Evolutionary conservation across 2,329 filamentous ascomycete species (phyloP), one percentile per base, ranked within the genome.

Genomic region (Setomelanomma holmii): DNA sequence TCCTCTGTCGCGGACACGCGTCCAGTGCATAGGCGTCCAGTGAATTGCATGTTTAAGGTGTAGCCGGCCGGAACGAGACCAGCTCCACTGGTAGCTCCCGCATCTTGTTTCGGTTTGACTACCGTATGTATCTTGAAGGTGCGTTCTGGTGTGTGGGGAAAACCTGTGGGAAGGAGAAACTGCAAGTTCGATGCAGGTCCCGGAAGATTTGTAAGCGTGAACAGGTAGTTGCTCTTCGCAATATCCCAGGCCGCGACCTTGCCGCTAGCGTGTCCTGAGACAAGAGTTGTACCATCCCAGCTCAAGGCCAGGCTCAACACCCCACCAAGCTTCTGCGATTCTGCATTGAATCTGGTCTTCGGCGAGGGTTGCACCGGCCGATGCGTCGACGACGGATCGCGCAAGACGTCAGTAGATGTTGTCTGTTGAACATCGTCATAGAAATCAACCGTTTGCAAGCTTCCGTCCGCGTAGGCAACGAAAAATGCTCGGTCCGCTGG

Each of bases 401-500:
- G 57, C 60, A 79, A 34, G 68, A 76, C 46, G 39, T 74, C 67
- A 39, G 53, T 63, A 5, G 78, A 74, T 1, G 74, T 72, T 43
- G 77, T 73, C 49, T 62, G 64, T 45, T 73, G 68, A 7, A 66
- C 76, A 76, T 63, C 80, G 78, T 79, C 76, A 66, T 77, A 93
- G 69, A 98, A 84, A 65, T 96, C 90, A 16, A 96, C 79, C 12
- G 90, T 82, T 70, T 91, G 93, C 16, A 97, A 78, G 45, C 86
- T 89, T 17, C 91, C 90, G 69, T 96, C 89, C 46, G 90, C 88
- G 60, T 90, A 89, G 3, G 89, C 89, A 39, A 89, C 85, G 66
- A 93, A 96, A 51, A 95, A 85, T 4, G 89, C 91, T 45, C 93
- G 85, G 58, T 93, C 89, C 54, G 88, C 91, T 0, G 93, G 89